Conservation (phyloP, 2,329 filamentous ascomycete genomes). For the Penicillium sp. region DNA sequence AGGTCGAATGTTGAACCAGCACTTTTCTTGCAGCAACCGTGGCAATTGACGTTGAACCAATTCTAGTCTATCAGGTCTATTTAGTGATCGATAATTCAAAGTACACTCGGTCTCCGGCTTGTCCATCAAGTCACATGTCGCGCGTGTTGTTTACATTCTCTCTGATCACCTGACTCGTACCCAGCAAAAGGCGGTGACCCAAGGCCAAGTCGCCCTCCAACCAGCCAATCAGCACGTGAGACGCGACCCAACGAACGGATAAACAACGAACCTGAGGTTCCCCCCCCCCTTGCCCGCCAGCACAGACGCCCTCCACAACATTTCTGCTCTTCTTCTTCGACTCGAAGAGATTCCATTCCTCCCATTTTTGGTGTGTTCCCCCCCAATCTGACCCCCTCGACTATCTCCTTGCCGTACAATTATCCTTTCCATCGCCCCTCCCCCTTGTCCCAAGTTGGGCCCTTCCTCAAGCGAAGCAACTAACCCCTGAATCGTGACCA, state of each 20-base stretch:
- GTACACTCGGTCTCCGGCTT: too few species aligned
- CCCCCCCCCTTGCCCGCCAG: slow-evolving; percentile 26
- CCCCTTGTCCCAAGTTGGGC: slow-evolving; percentile 10
- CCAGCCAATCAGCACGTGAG: slow-evolving; percentile 32
- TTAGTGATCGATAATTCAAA: not conserved
- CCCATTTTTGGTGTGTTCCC: slow-evolving; percentile 25
- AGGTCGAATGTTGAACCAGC: too few species aligned
- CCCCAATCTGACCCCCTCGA: slow-evolving; percentile 13
- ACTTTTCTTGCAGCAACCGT: not conserved
- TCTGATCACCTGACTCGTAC: slow-evolving; percentile 12
- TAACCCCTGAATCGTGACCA: slow-evolving; percentile 26
- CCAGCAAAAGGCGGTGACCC: slow-evolving; percentile 26
- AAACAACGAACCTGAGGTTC: slow-evolving; percentile 30
- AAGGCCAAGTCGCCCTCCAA: not conserved
- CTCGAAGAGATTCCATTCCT: slow-evolving; percentile 26
- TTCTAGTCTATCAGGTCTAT: too few species aligned
- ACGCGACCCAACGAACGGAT: slow-evolving; percentile 44
- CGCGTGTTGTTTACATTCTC: too few species aligned
- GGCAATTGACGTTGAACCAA: too few species aligned
- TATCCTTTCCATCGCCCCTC: slow-evolving; percentile 13
- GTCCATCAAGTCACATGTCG: not conserved
- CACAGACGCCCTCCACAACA: slow-evolving; percentile 52
- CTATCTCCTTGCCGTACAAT: not conserved
- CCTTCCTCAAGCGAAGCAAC: slow-evolving; percentile 1
- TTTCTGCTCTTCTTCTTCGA: slow-evolving; percentile 43